These are phyloP conservation scores for Linum tenue DNA, from an alignment of 345 rosid species.

Conservation along the genomic window DNA sequence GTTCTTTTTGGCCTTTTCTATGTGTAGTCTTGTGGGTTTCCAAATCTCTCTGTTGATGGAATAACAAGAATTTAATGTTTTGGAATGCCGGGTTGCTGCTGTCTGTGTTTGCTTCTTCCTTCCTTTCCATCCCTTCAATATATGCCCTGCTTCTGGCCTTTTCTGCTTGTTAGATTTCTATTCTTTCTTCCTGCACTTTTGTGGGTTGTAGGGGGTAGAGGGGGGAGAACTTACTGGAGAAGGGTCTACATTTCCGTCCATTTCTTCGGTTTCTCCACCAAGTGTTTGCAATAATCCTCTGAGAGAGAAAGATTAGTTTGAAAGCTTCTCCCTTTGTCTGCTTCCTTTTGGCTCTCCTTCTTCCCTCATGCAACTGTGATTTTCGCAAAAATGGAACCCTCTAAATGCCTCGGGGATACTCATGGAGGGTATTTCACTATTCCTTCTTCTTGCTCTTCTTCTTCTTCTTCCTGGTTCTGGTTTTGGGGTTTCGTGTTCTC, in stretches of 20 bases:
- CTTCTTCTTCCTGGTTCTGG: background rate
- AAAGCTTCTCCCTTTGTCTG: background rate
- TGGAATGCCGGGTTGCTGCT: background rate
- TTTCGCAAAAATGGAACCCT: conserved; percentile 25
- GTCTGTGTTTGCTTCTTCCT: background rate
- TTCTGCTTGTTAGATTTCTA: conserved; percentile 44
- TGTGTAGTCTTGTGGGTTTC: conserved; percentile 20
- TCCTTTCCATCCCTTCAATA: background rate
- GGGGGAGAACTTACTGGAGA: background rate
- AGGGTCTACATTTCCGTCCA: conserved; percentile 22
- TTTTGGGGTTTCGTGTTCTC: conserved; percentile 19
- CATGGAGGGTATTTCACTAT: background rate
- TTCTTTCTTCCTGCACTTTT: conserved; percentile 13
- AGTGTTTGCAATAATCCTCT: background rate
- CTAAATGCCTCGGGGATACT: background rate
- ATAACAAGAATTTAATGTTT: conserved; percentile 1
- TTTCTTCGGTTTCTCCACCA: conserved; percentile 15
- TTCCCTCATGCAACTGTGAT: background rate
- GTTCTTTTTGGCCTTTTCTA: conserved; percentile 29
- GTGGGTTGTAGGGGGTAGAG: background rate
- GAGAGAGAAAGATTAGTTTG: background rate
- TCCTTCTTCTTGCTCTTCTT: background rate
- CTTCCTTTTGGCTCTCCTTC: background rate
- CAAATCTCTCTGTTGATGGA: conserved; percentile 14
- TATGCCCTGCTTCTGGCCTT: conserved; percentile 28